These are phyloP conservation scores for Crucibulum laeve DNA, from an alignment of 768 basidiomycete genomes.

Conservation along the genomic window DNA sequence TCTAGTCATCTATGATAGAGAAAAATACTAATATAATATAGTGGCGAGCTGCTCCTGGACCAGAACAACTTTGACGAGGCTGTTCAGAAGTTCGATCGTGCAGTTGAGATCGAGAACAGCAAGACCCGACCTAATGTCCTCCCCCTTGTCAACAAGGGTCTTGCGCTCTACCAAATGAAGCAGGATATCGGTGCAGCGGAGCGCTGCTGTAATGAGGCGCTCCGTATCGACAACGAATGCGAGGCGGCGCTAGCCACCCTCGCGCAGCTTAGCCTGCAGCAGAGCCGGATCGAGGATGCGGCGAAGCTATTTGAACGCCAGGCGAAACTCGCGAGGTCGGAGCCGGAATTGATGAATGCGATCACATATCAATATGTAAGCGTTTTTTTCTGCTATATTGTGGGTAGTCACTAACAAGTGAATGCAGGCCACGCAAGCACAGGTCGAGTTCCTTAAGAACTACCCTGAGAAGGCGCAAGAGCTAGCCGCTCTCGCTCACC, in stretches of 20 bases:
- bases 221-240: constrained; percentile 86
- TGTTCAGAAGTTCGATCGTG: constrained; percentile 88
- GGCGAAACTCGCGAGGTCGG: constrained; percentile 82
- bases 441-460: constrained; percentile 76
- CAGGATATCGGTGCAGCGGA: constrained; percentile 84
- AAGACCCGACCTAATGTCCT: constrained; percentile 73
- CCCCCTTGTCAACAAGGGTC: constrained; percentile 96
- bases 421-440: constrained; percentile 55
- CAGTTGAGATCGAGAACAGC: constrained; percentile 79
- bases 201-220: constrained; percentile 80
- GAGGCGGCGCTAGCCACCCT: constrained; percentile 96
- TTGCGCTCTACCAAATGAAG: constrained; percentile 93
- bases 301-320: constrained; percentile 84
- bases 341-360: constrained; percentile 78
- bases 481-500: constrained; percentile 39
- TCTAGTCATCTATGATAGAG: neutral
- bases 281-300: constrained; percentile 83
- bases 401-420: neutral
- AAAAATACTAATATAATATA: constrained; percentile 21
- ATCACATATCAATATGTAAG: constrained; percentile 77
- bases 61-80: constrained; percentile 86
- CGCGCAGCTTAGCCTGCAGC: constrained; percentile 89
- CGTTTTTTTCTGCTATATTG: constrained; percentile 9
- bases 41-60: constrained; percentile 92
- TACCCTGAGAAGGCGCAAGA: constrained; percentile 85